Evolutionary conservation across 225 moss, liverwort and hornwort species (phyloP).

Genomic region (Anthoceros angustus): DNA sequence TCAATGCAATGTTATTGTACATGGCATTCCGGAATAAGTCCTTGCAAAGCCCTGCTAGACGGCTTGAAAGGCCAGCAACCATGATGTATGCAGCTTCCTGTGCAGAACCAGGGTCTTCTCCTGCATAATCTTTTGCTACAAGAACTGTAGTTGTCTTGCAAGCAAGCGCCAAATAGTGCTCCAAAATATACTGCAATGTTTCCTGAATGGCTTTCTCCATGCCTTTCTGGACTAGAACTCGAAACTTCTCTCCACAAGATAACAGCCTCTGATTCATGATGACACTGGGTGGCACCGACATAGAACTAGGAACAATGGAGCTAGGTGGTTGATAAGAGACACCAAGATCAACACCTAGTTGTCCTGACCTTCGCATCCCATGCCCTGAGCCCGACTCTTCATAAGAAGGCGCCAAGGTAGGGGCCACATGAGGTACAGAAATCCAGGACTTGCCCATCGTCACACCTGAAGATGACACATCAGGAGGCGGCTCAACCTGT

Average conservation of each 20-base stretch:
- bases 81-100: constrained; percentile 90
- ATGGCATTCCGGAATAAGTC: constrained; percentile 15
- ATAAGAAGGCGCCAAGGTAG: background rate
- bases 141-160: constrained; percentile 93
- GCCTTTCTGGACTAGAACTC: constrained; percentile 45
- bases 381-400: background rate
- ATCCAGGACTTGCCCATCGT: constrained; percentile 29
- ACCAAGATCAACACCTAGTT: background rate
- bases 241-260: background rate
- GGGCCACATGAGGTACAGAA: background rate
- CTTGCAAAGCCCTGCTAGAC: constrained; percentile 96
- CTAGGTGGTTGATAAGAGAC: background rate
- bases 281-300: background rate
- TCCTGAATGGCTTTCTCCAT: constrained; percentile 96
- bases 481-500: constrained; percentile 33
- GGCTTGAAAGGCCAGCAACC: constrained; percentile 90
- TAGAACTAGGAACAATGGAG: background rate
- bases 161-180: constrained; percentile 86
- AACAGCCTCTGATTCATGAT: background rate
- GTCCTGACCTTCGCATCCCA: background rate
- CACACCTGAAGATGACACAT: constrained; percentile 17
- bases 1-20: background rate
- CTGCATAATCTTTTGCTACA: constrained; percentile 89
- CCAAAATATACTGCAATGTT: constrained; percentile 81
- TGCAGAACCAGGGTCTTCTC: constrained; percentile 68